Conservation (phyloP, 2,329 filamentous ascomycete genomes). For the Diaporthe citrichinensis region DNA sequence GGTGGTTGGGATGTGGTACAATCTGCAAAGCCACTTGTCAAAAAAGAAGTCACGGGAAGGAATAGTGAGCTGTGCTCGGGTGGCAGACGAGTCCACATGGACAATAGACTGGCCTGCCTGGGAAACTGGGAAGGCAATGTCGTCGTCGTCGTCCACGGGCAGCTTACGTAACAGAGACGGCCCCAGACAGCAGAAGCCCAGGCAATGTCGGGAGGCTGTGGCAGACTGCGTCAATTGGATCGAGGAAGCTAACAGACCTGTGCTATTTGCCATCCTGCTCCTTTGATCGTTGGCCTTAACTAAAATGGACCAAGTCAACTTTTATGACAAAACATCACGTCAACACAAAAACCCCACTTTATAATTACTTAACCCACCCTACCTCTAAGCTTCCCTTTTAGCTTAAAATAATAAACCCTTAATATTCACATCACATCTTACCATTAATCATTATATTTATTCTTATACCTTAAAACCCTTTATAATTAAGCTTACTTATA, state of each 20-base stretch:
- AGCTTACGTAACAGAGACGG: constrained; percentile 5
- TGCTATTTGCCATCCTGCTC: neutral
- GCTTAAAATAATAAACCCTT: no score
- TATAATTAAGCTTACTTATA: no score
- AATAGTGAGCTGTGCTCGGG: neutral
- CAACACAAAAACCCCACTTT: no score
- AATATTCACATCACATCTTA: no score
- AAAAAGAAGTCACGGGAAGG: neutral
- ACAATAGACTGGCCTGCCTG: neutral
- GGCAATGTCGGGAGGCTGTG: neutral
- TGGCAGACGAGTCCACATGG: neutral
- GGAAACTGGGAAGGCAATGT: neutral
- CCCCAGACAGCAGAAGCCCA: neutral
- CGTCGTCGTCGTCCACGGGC: neutral
- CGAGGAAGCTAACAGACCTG: neutral
- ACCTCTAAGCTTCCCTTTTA: no score
- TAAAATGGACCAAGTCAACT: no score
- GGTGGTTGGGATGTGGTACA: neutral
- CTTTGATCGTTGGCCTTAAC: neutral
- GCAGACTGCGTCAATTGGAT: neutral
- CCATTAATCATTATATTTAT: no score
- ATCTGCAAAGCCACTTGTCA: neutral
- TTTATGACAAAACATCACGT: no score
- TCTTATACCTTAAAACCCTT: no score
- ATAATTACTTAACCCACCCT: no score